Percentiles rank a stretch among this genome's conserved stretches.
Conservation (phyloP, 2,329 filamentous ascomycete genomes). For the Akanthomyces lecanii region DNA sequence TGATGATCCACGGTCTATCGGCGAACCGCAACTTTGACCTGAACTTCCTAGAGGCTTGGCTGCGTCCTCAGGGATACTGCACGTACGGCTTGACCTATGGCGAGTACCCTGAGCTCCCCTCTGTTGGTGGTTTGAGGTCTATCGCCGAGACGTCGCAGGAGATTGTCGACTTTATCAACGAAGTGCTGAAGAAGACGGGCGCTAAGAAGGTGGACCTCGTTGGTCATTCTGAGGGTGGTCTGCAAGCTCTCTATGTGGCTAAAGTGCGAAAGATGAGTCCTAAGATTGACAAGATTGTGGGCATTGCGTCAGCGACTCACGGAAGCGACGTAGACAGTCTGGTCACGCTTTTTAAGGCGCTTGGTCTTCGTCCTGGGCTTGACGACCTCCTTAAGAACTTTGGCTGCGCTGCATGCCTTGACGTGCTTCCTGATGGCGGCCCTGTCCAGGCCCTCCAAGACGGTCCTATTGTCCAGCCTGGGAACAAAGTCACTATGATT, state of each 20-base stretch:
- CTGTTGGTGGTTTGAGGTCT: constrained; percentile 20
- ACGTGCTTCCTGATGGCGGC: constrained; percentile 13
- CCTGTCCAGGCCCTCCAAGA: constrained; percentile 17
- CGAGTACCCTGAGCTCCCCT: constrained; percentile 17
- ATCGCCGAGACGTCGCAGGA: constrained; percentile 19
- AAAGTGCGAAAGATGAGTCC: constrained; percentile 19
- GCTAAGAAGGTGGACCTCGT: constrained; percentile 22
- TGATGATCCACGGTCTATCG: constrained; percentile 22
- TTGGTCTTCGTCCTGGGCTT: background rate
- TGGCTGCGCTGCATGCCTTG: constrained; percentile 19
- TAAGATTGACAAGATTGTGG: constrained; percentile 20
- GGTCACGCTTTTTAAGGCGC: constrained; percentile 9
- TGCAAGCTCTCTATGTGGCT: constrained; percentile 22
- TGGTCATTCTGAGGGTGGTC: constrained; percentile 24
- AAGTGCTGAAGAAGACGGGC: constrained; percentile 19
- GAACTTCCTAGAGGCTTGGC: constrained; percentile 20
- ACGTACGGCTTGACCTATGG: constrained; percentile 23
- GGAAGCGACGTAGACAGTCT: constrained; percentile 20
- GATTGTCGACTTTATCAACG: constrained; percentile 20
- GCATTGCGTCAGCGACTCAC: constrained; percentile 19
- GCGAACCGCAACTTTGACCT: constrained; percentile 19
- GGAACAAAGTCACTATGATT: constrained; percentile 19
- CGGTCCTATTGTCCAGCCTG: constrained; percentile 17
- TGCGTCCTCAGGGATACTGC: constrained; percentile 20
- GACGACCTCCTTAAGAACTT: constrained; percentile 11